phyloP scores from a whole-genome alignment of 2,329 filamentous ascomycete genomes.

The Botrytis pseudocinerea region DNA sequence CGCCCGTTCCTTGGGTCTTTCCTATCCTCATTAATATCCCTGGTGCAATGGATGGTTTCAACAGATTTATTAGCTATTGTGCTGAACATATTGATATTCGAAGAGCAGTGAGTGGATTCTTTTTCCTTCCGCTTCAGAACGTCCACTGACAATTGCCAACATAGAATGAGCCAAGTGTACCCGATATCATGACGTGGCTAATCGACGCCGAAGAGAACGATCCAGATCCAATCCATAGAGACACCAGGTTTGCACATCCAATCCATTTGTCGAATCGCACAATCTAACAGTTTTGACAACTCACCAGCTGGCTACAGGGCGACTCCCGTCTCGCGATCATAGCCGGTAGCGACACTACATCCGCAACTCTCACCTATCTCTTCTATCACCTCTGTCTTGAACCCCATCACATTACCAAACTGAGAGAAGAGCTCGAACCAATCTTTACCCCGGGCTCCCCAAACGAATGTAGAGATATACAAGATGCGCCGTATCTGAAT shows the following conservation, averaged over 20 bases:
- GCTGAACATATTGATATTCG: constrained; percentile 25
- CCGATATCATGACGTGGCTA: constrained; percentile 30
- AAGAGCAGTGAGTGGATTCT: constrained; percentile 22
- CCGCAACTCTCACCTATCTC: constrained; percentile 44
- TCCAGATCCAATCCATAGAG: constrained; percentile 10
- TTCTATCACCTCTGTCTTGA: constrained; percentile 42
- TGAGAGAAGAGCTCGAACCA: constrained; percentile 29
- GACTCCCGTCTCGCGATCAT: constrained; percentile 40
- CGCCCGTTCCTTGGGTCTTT: constrained; percentile 33
- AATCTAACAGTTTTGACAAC: constrained; percentile 15
- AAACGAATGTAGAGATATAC: constrained; percentile 20
- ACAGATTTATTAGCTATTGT: constrained; percentile 25
- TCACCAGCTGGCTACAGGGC: constrained; percentile 26
- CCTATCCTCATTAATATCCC: constrained; percentile 30
- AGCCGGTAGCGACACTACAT: constrained; percentile 47
- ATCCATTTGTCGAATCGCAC: background rate
- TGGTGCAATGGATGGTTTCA: constrained; percentile 15
- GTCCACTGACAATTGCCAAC: background rate
- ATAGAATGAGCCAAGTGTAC: constrained; percentile 22
- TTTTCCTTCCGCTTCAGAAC: background rate
- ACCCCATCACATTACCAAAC: constrained; percentile 22
- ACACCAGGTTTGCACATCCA: background rate
- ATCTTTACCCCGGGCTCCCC: constrained; percentile 22
- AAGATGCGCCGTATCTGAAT: constrained; percentile 26
- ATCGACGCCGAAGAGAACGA: constrained; percentile 26